Evolutionary conservation across 192 early-diverging fungal species (phyloP).

Genomic region (Gaertneriomyces semiglobifer): DNA sequence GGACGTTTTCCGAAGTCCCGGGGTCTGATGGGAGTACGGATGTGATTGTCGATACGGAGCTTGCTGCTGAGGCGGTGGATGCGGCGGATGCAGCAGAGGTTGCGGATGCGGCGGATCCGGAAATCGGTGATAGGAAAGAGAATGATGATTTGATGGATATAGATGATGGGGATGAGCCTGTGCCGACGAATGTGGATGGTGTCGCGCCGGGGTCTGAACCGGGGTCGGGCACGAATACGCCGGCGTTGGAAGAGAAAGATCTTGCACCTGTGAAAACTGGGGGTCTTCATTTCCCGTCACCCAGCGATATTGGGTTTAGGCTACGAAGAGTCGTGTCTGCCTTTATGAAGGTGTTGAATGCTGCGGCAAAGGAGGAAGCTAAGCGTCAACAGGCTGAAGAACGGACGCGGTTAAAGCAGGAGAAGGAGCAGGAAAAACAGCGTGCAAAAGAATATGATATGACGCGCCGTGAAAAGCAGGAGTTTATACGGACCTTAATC

Average conservation of each 20-base stretch:
- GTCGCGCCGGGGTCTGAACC: constrained; percentile 16
- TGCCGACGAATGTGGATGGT: constrained; percentile 10
- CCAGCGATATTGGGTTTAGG: constrained; percentile 47
- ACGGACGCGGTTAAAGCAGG: constrained; percentile 30
- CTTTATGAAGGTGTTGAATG: constrained; percentile 38
- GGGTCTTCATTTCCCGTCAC: constrained; percentile 38
- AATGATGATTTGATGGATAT: constrained; percentile 20
- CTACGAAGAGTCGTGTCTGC: constrained; percentile 46
- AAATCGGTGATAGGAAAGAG: constrained; percentile 10
- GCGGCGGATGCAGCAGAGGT: constrained; percentile 23
- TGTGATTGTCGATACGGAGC: neutral
- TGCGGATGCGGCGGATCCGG: constrained; percentile 26
- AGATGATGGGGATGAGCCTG: constrained; percentile 23
- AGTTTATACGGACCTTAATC: constrained; percentile 49
- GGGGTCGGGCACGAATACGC: constrained; percentile 25
- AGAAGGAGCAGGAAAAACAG: constrained; percentile 40
- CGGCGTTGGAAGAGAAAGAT: constrained; percentile 13
- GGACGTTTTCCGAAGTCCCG: constrained; percentile 28
- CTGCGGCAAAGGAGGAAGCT: constrained; percentile 35
- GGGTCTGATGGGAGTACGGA: neutral
- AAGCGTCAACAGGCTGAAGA: constrained; percentile 34
- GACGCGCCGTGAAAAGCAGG: constrained; percentile 48
- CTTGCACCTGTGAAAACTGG: neutral
- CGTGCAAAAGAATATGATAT: constrained; percentile 39
- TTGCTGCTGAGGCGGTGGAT: constrained; percentile 14